Conservation (phyloP, 805 yeast species). For the Ogataea paradorogensis region DNA sequence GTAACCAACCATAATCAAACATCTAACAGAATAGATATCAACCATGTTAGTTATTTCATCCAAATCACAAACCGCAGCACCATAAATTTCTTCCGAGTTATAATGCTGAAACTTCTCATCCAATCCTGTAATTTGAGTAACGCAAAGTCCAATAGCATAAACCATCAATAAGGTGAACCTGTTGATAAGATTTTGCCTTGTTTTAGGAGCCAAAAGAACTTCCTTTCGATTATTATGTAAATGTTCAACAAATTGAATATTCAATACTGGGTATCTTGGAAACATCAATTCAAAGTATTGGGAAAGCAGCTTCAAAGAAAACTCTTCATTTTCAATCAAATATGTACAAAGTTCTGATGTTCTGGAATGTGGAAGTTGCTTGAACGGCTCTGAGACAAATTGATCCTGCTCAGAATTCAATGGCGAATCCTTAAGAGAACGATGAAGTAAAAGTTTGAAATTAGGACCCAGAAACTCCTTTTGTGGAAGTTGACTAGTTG, state of each 20-base stretch:
- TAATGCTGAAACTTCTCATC: slow-evolving; percentile 7
- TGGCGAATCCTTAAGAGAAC: slow-evolving; percentile 14
- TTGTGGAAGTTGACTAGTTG: background rate
- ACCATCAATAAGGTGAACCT: slow-evolving; percentile 15
- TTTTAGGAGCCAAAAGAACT: slow-evolving; percentile 2
- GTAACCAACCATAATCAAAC: slow-evolving; percentile 15
- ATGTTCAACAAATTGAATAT: background rate
- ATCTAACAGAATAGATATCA: slow-evolving; percentile 18
- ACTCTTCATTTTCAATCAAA: slow-evolving; percentile 12
- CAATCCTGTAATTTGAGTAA: slow-evolving; percentile 11
- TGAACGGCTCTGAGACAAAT: slow-evolving; percentile 1
- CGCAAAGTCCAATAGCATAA: slow-evolving; percentile 22
- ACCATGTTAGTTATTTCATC: slow-evolving; percentile 11
- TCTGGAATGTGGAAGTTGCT: background rate
- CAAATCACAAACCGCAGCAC: slow-evolving; percentile 14
- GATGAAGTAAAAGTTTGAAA: slow-evolving; percentile 14
- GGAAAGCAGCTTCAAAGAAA: slow-evolving; percentile 11
- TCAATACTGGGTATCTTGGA: slow-evolving; percentile 20
- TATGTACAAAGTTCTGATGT: slow-evolving; percentile 7
- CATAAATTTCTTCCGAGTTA: slow-evolving; percentile 14
- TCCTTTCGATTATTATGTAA: slow-evolving; percentile 15
- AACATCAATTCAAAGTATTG: slow-evolving; percentile 16
- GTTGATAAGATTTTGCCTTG: slow-evolving; percentile 12
- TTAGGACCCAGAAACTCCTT: slow-evolving; percentile 6
- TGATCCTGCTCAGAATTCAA: slow-evolving; percentile 9